Evolutionary conservation across 192 early-diverging fungal genomes (phyloP), one percentile per base, ranked within the genome.

Genomic region (Linderina pennispora): DNA sequence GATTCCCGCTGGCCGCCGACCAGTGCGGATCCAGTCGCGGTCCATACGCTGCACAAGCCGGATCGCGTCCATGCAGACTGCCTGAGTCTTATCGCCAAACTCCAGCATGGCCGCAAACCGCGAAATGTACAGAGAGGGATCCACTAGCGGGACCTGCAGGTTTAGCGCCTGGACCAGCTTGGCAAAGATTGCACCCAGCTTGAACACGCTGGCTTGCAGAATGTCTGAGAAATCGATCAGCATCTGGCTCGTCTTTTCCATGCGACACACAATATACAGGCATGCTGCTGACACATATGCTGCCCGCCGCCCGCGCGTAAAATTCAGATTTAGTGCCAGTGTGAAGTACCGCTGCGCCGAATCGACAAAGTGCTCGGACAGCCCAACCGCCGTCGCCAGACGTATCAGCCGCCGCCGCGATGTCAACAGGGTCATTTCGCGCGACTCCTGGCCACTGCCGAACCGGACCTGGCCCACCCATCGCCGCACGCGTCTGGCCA

Each of bases 201-300:
- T 74, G 60, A 90, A 98, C 8, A 98, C 87, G 74, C 90, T 94
- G 8, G 74, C 70, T 45, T 83, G 79, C 34, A 95, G 56, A 3
- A 89, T 65, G 50, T 97, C 95, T 1, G 91, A 80, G 49, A 98
- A 97, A 50, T 98, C 95, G 35, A 98, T 98, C 34, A 98, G 73
- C 90, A 98, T 92, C 50, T 88, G 82, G 8, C 84, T 77, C 5
- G 78, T 86, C 50, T 86, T 88, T 52, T 95, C 85, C n/a, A 55
- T 75, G 22, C 94, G 77, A 50, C 88, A 92, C 21, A 87, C 85
- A 51, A 93, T 88, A 46, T 98, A 98, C 4, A 95, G 80, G 58
- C 93, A 98, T 5, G 85, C 87, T 1, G 90, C 85, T 0, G 83
- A 85, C 17, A 98, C 88, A 44, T 85, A 76, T 16, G 75, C 63